Evolutionary conservation across 176 grass and related monocot genomes (phyloP), one percentile per base, ranked within the genome.

Genomic region (Musa troglodytarum): DNA sequence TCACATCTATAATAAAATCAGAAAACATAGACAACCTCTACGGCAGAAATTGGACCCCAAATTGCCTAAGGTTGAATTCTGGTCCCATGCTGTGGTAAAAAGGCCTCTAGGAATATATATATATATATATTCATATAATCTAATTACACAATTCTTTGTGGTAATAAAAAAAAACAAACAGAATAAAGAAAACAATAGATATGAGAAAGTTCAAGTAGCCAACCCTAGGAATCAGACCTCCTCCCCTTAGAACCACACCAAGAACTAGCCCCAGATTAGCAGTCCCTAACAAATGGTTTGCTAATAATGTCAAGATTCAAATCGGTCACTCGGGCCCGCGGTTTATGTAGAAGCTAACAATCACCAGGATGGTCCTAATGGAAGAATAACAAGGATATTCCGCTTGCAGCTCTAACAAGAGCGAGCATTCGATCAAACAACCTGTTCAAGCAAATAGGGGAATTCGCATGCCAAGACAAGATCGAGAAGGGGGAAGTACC

Each of bases 401-500:
- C 23, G n/a, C 22, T 10, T 20, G 5, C 23, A 67, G 12, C 10
- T 67, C 2, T 29, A 34, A 67, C 25, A 11, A 26, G 11, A 67
- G 26, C 21, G 23, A 67, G 26, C 25, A 8, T 22, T 3, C 11
- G 0, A 12, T 67, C 9, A 28, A 9, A 51, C n/a, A 20, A 21
- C 12, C 50, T 17, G 24, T 24, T 6, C 21, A 16, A 16, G 20
- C 57, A 19, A n/a, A 20, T 15, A 62, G 17, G 57, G 20, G 17
- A 62, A 62, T 13, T 9, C 9, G 25, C 50, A 50, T n/a, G 2
- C 16, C 15, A 52, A 71, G 50, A 20, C 9, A 16, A 74, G 21
- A 56, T 56, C 52, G 16, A 74, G 11, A 56, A 16, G 23, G 10
- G 52, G 2, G 23, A 55, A 52, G 15, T 65, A 97, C 93, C 93